phyloP scores from a whole-genome alignment of 1,284 basidiomycete species.

The Ceraceosorus guamensis region DNA sequence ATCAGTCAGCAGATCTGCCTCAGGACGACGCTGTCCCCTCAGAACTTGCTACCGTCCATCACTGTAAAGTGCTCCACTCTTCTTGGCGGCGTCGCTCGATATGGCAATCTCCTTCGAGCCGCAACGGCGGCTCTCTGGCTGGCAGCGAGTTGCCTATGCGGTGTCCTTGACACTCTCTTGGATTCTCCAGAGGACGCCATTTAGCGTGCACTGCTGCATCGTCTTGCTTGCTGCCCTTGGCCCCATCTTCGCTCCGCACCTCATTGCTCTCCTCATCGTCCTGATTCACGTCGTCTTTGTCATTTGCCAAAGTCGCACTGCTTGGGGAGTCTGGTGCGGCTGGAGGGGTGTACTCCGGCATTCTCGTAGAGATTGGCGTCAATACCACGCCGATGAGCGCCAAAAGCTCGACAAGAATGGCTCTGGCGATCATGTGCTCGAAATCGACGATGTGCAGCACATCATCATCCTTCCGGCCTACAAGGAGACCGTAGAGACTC shows the following conservation, averaged over 20 bases:
- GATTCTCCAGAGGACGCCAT: conserved; percentile 39
- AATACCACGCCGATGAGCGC: conserved; percentile 10
- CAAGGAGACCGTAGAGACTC: conserved; percentile 39
- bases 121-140: not conserved
- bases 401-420: conserved; percentile 7
- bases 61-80: not conserved
- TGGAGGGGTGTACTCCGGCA: conserved; percentile 29
- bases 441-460: conserved; percentile 36
- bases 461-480: conserved; percentile 46
- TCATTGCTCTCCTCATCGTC: conserved; percentile 24
- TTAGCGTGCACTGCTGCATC: conserved; percentile 32
- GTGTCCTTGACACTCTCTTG: conserved; percentile 8
- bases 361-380: conserved; percentile 31
- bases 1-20: too few relatives aligned
- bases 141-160: not conserved
- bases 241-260: conserved; percentile 24
- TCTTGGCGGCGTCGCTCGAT: not conserved
- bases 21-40: too few relatives aligned
- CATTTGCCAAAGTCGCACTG: conserved; percentile 28
- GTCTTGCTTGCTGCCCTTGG: conserved; percentile 16
- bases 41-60: not conserved
- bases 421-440: conserved; percentile 9
- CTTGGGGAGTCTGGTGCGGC: conserved; percentile 28
- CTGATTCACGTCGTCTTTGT: conserved; percentile 30
- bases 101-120: not conserved